These are phyloP conservation scores for Fusarium verticillioides DNA, from an alignment of 2,329 filamentous ascomycete genomes.

Conservation along the genomic window DNA sequence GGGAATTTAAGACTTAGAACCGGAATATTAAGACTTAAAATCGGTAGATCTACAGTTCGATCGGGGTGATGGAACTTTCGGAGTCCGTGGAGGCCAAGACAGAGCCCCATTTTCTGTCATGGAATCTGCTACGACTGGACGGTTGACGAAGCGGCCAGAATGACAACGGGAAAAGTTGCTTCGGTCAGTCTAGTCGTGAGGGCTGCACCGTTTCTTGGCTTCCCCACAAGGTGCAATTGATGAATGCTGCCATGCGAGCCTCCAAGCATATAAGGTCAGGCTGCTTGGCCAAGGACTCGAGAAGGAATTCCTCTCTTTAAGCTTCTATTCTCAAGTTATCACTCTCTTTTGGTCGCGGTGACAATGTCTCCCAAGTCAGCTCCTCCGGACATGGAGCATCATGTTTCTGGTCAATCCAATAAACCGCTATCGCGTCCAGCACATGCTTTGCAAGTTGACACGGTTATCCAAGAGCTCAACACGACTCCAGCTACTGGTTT, in stretches of 20 bases:
- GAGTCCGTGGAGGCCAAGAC: constrained; percentile 1
- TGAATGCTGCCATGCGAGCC: background rate
- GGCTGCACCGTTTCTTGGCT: constrained; percentile 7
- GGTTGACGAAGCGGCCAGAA: background rate
- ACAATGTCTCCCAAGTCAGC: constrained; percentile 4
- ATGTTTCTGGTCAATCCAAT: constrained; percentile 57
- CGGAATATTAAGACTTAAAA: background rate
- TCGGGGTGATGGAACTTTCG: background rate
- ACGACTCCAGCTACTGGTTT: constrained; percentile 69
- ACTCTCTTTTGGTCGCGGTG: background rate
- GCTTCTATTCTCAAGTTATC: background rate
- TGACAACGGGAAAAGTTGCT: constrained; percentile 4
- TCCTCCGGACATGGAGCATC: constrained; percentile 5
- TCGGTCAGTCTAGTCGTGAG: constrained; percentile 5
- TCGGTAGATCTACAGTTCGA: background rate
- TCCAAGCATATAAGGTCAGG: background rate
- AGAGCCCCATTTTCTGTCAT: background rate
- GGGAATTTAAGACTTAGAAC: constrained; percentile 5
- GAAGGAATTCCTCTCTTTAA: background rate
- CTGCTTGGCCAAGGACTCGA: background rate
- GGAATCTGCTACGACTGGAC: background rate
- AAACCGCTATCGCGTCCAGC: constrained; percentile 69
- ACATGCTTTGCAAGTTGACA: constrained; percentile 67
- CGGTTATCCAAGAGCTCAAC: constrained; percentile 64
- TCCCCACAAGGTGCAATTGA: background rate